These are phyloP conservation scores for Plectranthus barbatus DNA, from an alignment of 257 asterid species.

Conservation along the genomic window DNA sequence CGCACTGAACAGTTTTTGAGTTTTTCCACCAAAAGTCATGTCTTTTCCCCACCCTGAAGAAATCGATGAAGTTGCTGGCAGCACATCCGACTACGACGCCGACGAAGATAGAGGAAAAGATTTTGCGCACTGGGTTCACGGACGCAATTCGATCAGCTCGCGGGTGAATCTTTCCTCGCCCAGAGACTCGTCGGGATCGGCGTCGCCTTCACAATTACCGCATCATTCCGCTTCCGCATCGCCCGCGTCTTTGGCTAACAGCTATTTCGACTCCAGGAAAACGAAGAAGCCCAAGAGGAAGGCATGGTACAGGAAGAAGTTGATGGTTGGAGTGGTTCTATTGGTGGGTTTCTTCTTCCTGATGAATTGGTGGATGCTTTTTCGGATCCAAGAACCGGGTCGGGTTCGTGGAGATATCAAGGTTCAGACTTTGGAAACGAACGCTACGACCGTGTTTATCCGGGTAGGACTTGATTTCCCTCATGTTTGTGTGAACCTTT, in stretches of 20 bases:
- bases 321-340: slow-evolving; percentile 30
- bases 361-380: slow-evolving; percentile 78
- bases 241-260: slow-evolving; percentile 26
- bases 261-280: slow-evolving; percentile 29
- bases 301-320: slow-evolving; percentile 36
- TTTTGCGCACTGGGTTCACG: slow-evolving; percentile 10
- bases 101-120: slow-evolving; percentile 12
- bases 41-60: slow-evolving; percentile 15
- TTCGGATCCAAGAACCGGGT: slow-evolving; percentile 59
- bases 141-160: slow-evolving; percentile 22
- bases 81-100: slow-evolving; percentile 17
- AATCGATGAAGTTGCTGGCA: slow-evolving; percentile 7
- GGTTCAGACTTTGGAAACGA: slow-evolving; percentile 45
- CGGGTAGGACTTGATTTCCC: slow-evolving; percentile 37
- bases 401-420: slow-evolving; percentile 25
- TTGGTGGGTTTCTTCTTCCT: slow-evolving; percentile 37
- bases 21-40: slow-evolving; percentile 8
- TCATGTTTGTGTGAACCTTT: neutral
- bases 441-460: slow-evolving; percentile 52
- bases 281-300: slow-evolving; percentile 33
- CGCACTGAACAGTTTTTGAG: neutral
- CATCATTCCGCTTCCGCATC: slow-evolving; percentile 21
- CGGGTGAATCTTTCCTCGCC: slow-evolving; percentile 34
- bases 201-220: slow-evolving; percentile 23
- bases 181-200: slow-evolving; percentile 20